Base-by-base conservation (phyloP, 2,329 filamentous ascomycete species). In the Sclerotiophoma versabilis region DNA sequence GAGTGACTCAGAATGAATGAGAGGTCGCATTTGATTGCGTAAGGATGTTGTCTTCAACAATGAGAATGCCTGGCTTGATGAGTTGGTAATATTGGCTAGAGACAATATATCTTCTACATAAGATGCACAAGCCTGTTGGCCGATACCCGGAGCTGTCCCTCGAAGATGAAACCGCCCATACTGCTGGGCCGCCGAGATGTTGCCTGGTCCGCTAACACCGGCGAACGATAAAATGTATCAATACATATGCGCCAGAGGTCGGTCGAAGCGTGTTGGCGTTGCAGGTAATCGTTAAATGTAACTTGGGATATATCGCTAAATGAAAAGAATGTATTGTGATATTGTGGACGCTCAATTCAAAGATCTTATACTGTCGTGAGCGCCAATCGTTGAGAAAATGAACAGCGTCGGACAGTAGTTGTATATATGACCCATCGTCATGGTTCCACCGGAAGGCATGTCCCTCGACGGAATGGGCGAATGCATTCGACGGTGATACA, bases 1-100 rank as follows among this genome's bases (percentile, higher is more conserved):
- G 33, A 84, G 86, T 48, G 84, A 86, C 55, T 65, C 67, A 32
- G 75, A 65, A 4, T 64, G 37, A 58, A 20, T 0, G 15, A 11
- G 20, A n/a, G n/a, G 22, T 14, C n/a, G n/a, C n/a, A n/a, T n/a
- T n/a, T n/a, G n/a, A n/a, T n/a, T n/a, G n/a, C n/a, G n/a, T n/a
- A n/a, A n/a, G n/a, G n/a, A n/a, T n/a, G n/a, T n/a, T n/a, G n/a
- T n/a, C n/a, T n/a, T n/a, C n/a, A n/a, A n/a, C n/a, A n/a, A n/a
- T 26, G 15, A 43, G 19, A 19, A 11, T 4, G 23, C 12, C 19
- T 12, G 19, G 25, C 10, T 7, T n/a, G n/a, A 25, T 32, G 30
- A 32, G 19, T 29, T 39, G 15, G 12, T 29, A 20, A 8, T 30
- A 10, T 20, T 45, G 33, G 23, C 10, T 33, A 27, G 12, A 38